A percentile compares a stretch with the other conserved stretches of the same genome.
These are phyloP conservation scores for Mortierella hygrophila DNA, from an alignment of 192 early-diverging fungal genomes.

Conservation along the genomic window DNA sequence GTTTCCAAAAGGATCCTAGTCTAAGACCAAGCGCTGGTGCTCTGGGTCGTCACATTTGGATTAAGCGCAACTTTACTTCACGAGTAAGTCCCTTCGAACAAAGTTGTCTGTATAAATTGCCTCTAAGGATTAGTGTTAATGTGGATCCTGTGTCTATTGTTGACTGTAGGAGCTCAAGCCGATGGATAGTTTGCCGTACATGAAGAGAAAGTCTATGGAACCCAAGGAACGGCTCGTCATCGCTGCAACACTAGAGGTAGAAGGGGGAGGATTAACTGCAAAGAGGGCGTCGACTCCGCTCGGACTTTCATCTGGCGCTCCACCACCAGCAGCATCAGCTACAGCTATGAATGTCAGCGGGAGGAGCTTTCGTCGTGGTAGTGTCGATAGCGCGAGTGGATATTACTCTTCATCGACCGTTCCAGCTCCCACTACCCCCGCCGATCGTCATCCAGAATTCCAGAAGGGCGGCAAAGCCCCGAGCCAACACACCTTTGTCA, in stretches of 20 bases:
- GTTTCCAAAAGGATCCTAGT: constrained; percentile 87
- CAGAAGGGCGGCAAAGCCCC: constrained; percentile 25
- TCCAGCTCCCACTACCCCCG: constrained; percentile 19
- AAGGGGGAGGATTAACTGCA: constrained; percentile 2
- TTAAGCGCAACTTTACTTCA: constrained; percentile 62
- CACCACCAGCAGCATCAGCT: constrained; percentile 26
- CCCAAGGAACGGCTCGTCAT: constrained; percentile 26
- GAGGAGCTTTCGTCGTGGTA: constrained; percentile 22
- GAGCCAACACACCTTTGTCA: constrained; percentile 66
- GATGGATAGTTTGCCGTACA: constrained; percentile 50
- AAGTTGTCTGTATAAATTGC: not conserved
- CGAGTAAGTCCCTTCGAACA: constrained; percentile 16
- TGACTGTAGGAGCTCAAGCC: constrained; percentile 40
- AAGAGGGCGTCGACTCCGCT: constrained; percentile 36
- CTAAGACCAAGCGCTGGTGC: constrained; percentile 78
- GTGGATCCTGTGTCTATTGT: not conserved
- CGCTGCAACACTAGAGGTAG: constrained; percentile 7
- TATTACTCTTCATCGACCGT: constrained; percentile 33
- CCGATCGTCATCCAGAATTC: constrained; percentile 27
- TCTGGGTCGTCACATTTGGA: constrained; percentile 86
- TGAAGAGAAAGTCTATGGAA: constrained; percentile 41
- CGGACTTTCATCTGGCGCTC: constrained; percentile 35
- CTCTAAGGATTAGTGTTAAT: not conserved
- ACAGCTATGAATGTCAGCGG: constrained; percentile 3
- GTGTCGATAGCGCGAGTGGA: constrained; percentile 29